phyloP scores from a whole-genome alignment of 1,139 yeast species.

The Magnusiomyces clavatus region DNA sequence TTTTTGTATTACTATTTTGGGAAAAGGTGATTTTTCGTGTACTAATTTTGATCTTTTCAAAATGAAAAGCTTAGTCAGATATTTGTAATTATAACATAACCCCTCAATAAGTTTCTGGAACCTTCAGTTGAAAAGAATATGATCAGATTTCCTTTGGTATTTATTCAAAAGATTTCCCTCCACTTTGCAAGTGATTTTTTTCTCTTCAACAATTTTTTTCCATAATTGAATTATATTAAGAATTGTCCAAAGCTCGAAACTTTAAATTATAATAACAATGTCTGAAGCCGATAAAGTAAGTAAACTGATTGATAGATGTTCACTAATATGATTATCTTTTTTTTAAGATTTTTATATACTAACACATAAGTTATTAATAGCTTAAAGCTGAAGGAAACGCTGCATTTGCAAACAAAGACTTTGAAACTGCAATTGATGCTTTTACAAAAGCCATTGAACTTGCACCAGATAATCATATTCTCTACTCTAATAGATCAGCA shows the following conservation, averaged over 20 bases:
- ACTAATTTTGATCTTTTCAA: too few species aligned
- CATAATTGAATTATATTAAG: neutral
- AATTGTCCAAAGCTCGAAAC: neutral
- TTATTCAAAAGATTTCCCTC: neutral
- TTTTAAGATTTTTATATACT: neutral
- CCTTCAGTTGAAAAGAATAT: neutral
- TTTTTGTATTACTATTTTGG: too few species aligned
- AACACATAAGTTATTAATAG: slow-evolving; percentile 9
- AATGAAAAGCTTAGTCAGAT: too few species aligned
- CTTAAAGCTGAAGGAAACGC: slow-evolving; percentile 64
- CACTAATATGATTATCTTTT: neutral
- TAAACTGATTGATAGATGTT: neutral
- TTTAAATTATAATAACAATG: slow-evolving; percentile 12
- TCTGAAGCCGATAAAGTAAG: slow-evolving; percentile 22
- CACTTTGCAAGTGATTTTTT: neutral
- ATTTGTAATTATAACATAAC: too few species aligned
- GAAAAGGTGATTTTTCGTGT: too few species aligned
- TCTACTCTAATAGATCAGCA: slow-evolving; percentile 92
- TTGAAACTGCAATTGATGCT: slow-evolving; percentile 64
- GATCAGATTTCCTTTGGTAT: neutral
- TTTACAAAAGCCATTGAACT: slow-evolving; percentile 78
- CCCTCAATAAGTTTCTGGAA: slow-evolving; percentile 6
- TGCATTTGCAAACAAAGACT: slow-evolving; percentile 84
- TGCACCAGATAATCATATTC: slow-evolving; percentile 70
- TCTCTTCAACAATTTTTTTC: neutral